phyloP scores from a whole-genome alignment of 2,329 filamentous ascomycete genomes.

The Sarocladium oryzae region DNA sequence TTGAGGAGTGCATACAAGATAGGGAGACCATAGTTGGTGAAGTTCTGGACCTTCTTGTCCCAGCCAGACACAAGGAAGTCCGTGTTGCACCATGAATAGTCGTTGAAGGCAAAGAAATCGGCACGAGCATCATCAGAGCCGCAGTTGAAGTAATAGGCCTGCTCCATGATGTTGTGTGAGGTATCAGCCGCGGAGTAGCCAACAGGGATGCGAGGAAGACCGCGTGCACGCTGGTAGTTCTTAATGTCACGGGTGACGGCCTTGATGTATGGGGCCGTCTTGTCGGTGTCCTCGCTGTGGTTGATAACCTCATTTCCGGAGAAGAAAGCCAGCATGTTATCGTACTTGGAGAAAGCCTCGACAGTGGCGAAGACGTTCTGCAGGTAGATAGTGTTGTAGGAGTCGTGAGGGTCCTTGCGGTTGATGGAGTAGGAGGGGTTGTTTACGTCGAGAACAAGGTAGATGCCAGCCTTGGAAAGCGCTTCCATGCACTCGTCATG shows the following conservation, averaged over 20 bases:
- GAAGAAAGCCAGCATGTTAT: constrained; percentile 84
- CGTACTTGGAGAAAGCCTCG: constrained; percentile 74
- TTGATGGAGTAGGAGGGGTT: constrained; percentile 84
- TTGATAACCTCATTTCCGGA: constrained; percentile 79
- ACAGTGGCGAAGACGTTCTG: constrained; percentile 82
- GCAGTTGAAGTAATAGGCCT: constrained; percentile 91
- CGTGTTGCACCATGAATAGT: constrained; percentile 80
- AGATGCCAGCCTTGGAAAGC: constrained; percentile 79
- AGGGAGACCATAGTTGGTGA: constrained; percentile 77
- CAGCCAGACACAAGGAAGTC: constrained; percentile 68
- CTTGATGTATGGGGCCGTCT: constrained; percentile 68
- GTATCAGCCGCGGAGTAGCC: constrained; percentile 78
- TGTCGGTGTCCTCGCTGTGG: constrained; percentile 54
- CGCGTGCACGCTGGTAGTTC: constrained; percentile 57
- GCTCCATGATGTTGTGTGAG: constrained; percentile 75
- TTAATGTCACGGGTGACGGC: constrained; percentile 72
- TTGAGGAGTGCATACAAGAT: constrained; percentile 53
- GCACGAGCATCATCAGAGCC: constrained; percentile 75
- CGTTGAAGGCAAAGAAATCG: constrained; percentile 87
- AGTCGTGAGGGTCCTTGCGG: constrained; percentile 64
- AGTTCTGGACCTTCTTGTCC: constrained; percentile 83
- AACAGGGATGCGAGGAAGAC: constrained; percentile 62
- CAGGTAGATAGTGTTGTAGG: constrained; percentile 84
- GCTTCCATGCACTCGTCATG: constrained; percentile 83
- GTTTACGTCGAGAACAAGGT: constrained; percentile 88